Evolutionary conservation across 2,329 filamentous ascomycete genomes (phyloP), one percentile per base, ranked within the genome.

Genomic region (Aspergillus sp.): DNA sequence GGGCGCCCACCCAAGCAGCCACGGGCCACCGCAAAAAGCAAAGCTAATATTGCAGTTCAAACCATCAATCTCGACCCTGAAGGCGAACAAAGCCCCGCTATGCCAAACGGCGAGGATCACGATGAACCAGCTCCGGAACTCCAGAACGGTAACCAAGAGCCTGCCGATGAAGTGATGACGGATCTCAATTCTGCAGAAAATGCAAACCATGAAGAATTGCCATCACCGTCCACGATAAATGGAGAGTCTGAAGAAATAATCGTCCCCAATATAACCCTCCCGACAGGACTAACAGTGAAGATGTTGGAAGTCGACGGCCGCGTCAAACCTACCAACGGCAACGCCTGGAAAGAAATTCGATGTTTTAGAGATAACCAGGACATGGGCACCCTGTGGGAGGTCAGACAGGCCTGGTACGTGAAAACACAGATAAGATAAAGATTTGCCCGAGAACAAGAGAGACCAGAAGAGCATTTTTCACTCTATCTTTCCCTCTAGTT

Each of bases 351-450:
- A 59, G 72, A 76, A 41, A 69, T 81, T 23, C 78, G 79, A 8
- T 79, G 76, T 55, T 76, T 74, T 49, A 72, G 79, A 50, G 72
- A 80, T 41, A 80, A 81, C 45, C 79, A 81, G 67, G 79, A 81
- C 48, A 79, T 81, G 68, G 79, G 79, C 4, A 79, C 72, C 57
- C 71, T 81, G 23, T 81, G 76, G 71, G 79, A 81, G 46, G 70
- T 81, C 49, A 71, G 79, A 48, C 75, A 80, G 58, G 70, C 69
- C 53, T 79, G 77, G 77, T 80, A 69, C 63, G 17, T 72, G 19
- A 74, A 68, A 57, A 61, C 25, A 66, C 13, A 67, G 67, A 52
- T 69, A 63, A 43, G n/a, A 17, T 34, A 11, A 15, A 4, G 3
- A 15, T 23, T 43, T 5, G n/a, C 7, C 48, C 13, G 48, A 13